Percentiles rank a stretch among this genome's conserved stretches.
Evolutionary conservation across 768 basidiomycete genomes (phyloP).

Genomic region (Terana coerulea): DNA sequence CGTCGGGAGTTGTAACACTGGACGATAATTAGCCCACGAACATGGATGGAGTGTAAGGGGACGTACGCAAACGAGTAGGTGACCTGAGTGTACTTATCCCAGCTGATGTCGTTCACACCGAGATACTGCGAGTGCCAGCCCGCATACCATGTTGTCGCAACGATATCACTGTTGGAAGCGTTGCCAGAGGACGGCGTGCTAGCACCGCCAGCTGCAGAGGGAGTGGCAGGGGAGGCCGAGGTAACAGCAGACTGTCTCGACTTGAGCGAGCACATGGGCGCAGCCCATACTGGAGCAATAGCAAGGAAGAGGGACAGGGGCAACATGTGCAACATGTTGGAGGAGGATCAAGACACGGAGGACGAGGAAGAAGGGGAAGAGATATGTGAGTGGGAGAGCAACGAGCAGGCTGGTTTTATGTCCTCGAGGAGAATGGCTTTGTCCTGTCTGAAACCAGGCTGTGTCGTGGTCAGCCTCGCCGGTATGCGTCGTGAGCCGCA

Average conservation of each 20-base stretch:
- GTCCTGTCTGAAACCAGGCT: background rate
- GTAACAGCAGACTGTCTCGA: constrained; percentile 7
- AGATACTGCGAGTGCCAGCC: constrained; percentile 56
- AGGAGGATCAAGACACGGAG: constrained; percentile 6
- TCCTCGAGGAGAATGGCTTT: background rate
- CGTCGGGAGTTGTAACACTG: constrained; percentile 33
- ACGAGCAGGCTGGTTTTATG: background rate
- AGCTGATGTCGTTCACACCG: constrained; percentile 51
- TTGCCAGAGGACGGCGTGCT: background rate
- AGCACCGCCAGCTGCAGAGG: constrained; percentile 9
- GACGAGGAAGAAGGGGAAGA: background rate
- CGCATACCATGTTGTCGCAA: constrained; percentile 63
- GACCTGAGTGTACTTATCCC: constrained; percentile 64
- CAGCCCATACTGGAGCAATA: constrained; percentile 24
- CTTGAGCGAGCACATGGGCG: constrained; percentile 24
- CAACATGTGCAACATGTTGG: constrained; percentile 16
- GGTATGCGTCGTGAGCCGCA: no score
- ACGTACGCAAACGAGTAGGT: constrained; percentile 67
- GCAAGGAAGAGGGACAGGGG: constrained; percentile 20
- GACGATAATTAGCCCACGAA: background rate
- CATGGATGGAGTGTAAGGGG: background rate
- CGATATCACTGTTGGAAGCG: constrained; percentile 16
- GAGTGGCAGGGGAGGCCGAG: constrained; percentile 10
- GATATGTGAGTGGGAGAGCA: background rate
- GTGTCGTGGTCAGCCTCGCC: no score